These are phyloP conservation scores for Erysimum pusillum DNA, from an alignment of 441 rosid genomes.

Conservation along the genomic window DNA sequence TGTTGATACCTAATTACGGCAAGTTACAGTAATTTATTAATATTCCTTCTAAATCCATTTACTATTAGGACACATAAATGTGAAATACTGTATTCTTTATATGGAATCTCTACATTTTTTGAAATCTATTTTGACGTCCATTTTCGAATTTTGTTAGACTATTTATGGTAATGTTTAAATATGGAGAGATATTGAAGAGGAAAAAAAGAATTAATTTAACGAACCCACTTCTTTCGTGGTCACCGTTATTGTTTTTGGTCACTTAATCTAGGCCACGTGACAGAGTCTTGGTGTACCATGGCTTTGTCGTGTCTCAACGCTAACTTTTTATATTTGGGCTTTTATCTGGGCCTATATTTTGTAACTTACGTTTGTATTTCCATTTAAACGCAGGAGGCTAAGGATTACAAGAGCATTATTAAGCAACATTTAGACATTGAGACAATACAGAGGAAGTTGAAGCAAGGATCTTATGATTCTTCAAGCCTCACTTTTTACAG, in stretches of 20 bases:
- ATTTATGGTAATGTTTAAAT: constrained; percentile 30
- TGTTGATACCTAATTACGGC: not conserved
- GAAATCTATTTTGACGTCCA: constrained; percentile 5
- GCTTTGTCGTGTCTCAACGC: constrained; percentile 36
- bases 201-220: constrained; percentile 12
- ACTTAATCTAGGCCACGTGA: constrained; percentile 38
- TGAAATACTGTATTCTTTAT: constrained; percentile 2
- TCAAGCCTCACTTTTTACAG: constrained; percentile 54
- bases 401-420: constrained; percentile 51
- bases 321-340: constrained; percentile 10
- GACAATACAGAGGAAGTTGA: constrained; percentile 53
- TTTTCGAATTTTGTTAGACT: constrained; percentile 32
- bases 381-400: constrained; percentile 50
- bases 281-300: constrained; percentile 42
- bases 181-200: constrained; percentile 16
- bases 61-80: not conserved
- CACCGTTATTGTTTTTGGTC: constrained; percentile 36
- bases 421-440: constrained; percentile 62
- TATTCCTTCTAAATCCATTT: not conserved
- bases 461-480: constrained; percentile 53
- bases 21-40: not conserved
- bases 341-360: constrained; percentile 22
- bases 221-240: constrained; percentile 38
- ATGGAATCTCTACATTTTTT: constrained; percentile 24
- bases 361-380: not conserved